Percentiles rank a stretch among this genome's conserved stretches.
These are phyloP conservation scores for Medicago arabica DNA, from an alignment of 306 rosid species.

Conservation along the genomic window DNA sequence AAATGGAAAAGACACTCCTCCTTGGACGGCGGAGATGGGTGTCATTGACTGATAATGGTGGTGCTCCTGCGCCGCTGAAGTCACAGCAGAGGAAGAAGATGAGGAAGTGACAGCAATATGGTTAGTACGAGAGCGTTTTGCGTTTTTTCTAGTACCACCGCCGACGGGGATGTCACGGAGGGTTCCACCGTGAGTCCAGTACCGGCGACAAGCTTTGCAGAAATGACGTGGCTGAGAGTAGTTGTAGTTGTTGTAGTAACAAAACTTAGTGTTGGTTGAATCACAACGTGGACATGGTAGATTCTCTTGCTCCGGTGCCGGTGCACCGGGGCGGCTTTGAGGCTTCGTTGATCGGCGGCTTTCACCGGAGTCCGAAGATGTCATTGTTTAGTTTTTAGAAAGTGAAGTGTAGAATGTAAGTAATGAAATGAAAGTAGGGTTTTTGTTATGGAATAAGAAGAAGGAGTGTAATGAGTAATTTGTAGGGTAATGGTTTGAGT, in stretches of 20 bases:
- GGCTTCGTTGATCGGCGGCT: conserved; percentile 53
- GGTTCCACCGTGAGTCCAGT: conserved; percentile 98
- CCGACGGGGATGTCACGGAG: conserved; percentile 97
- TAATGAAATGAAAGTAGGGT: background rate
- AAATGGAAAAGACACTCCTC: conserved; percentile 40
- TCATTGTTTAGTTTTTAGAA: conserved; percentile 46
- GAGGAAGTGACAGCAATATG: conserved; percentile 35
- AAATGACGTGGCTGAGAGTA: conserved; percentile 98
- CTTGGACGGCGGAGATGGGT: conserved; percentile 43
- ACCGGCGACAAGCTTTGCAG: conserved; percentile 98
- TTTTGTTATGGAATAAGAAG: background rate
- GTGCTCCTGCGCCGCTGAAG: conserved; percentile 37
- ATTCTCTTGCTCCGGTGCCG: conserved; percentile 86
- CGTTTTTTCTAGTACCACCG: conserved; percentile 88
- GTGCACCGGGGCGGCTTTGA: conserved; percentile 48
- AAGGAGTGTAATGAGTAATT: background rate
- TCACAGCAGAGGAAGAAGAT: background rate
- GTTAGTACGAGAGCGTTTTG: conserved; percentile 85
- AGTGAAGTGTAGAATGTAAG: background rate
- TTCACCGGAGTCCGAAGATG: conserved; percentile 70
- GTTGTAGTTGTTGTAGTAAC: conserved; percentile 97
- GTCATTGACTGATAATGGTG: conserved; percentile 45
- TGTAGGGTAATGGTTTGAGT: too few relatives aligned
- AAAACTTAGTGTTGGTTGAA: conserved; percentile 94
- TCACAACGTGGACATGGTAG: conserved; percentile 95